These are phyloP conservation scores for Penicillium sp. DNA, from an alignment of 2,329 filamentous ascomycete species.

Conservation along the genomic window DNA sequence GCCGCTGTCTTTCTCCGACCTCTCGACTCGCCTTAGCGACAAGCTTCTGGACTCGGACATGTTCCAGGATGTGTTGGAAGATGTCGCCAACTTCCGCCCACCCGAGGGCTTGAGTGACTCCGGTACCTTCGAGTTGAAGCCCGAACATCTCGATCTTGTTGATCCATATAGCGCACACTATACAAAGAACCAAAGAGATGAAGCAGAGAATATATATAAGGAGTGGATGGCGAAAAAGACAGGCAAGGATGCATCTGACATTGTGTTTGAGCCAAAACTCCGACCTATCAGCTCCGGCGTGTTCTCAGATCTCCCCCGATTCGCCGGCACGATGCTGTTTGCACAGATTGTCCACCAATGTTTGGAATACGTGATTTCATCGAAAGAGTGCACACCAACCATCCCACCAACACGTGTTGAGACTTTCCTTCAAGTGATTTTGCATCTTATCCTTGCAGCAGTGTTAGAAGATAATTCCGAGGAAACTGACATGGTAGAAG, in stretches of 20 bases:
- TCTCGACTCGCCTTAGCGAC: slow-evolving; percentile 81
- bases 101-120: slow-evolving; percentile 91
- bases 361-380: slow-evolving; percentile 74
- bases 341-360: slow-evolving; percentile 87
- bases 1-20: slow-evolving; percentile 89
- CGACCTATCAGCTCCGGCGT: slow-evolving; percentile 72
- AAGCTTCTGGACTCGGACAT: slow-evolving; percentile 85
- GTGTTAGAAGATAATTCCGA: slow-evolving; percentile 74
- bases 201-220: slow-evolving; percentile 86
- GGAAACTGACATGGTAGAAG: slow-evolving; percentile 52
- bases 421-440: slow-evolving; percentile 83
- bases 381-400: slow-evolving; percentile 65
- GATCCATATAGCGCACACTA: slow-evolving; percentile 97
- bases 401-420: slow-evolving; percentile 83
- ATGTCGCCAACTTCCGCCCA: slow-evolving; percentile 84
- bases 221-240: slow-evolving; percentile 84
- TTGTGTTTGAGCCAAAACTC: slow-evolving; percentile 88
- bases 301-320: slow-evolving; percentile 72
- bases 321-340: slow-evolving; percentile 83
- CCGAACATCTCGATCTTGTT: slow-evolving; percentile 79
- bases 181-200: slow-evolving; percentile 93
- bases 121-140: slow-evolving; percentile 89
- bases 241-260: slow-evolving; percentile 74
- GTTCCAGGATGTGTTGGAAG: slow-evolving; percentile 78
- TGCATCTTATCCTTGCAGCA: slow-evolving; percentile 84